A percentile compares a stretch with the other conserved stretches of the same genome.
Evolutionary conservation across 1,284 basidiomycete genomes (phyloP).

Genomic region (Somion occarium): DNA sequence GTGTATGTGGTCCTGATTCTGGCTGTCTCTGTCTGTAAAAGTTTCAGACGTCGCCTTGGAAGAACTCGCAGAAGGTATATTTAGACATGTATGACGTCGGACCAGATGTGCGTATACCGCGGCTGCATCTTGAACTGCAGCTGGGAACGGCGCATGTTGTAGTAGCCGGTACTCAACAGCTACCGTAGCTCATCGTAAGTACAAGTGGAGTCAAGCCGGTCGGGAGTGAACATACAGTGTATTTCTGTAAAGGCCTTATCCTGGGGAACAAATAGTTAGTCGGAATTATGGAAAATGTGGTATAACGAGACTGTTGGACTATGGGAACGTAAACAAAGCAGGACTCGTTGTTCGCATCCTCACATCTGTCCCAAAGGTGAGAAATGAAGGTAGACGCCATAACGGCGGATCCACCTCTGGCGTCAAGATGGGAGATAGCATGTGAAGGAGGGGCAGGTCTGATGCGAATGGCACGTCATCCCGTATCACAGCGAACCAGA

Average conservation of each 20-base stretch:
- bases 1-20: background rate
- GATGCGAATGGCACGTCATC: too few species aligned
- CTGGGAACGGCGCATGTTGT: conserved; percentile 53
- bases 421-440: too few species aligned
- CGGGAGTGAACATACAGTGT: conserved; percentile 22
- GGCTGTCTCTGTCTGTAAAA: background rate
- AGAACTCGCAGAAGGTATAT: background rate
- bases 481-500: too few species aligned
- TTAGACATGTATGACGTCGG: conserved; percentile 17
- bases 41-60: background rate
- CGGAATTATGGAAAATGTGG: background rate
- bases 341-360: too few species aligned
- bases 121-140: conserved; percentile 60
- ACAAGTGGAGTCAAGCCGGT: background rate
- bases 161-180: conserved; percentile 47
- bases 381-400: too few species aligned
- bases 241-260: conserved; percentile 35
- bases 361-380: too few species aligned
- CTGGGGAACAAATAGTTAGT: conserved; percentile 7
- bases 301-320: too few species aligned
- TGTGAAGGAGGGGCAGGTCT: too few species aligned
- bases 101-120: conserved; percentile 56
- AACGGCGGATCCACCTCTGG: too few species aligned
- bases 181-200: conserved; percentile 7
- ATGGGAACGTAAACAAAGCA: too few species aligned